A percentile compares a stretch with the other conserved stretches of the same genome.
Evolutionary conservation across 1,139 yeast genomes (phyloP).

Genomic region (Nadsonia commutata): DNA sequence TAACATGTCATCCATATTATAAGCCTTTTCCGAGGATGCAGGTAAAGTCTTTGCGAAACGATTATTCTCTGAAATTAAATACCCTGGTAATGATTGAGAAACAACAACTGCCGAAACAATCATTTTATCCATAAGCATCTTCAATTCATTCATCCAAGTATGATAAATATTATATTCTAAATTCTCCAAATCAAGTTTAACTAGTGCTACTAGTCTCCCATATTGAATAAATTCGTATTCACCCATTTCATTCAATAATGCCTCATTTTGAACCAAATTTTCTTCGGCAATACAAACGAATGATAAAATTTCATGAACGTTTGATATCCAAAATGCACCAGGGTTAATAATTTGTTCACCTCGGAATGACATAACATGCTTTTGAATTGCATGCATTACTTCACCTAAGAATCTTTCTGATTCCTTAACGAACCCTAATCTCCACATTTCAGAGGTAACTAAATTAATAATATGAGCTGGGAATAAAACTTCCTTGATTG

Average conservation of each 20-base stretch:
- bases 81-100: slow-evolving; percentile 93
- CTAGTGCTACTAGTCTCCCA: slow-evolving; percentile 76
- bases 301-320: slow-evolving; percentile 88
- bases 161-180: slow-evolving; percentile 88
- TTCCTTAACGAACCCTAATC: slow-evolving; percentile 84
- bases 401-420: slow-evolving; percentile 86
- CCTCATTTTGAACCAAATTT: slow-evolving; percentile 72
- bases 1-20: slow-evolving; percentile 89
- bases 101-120: slow-evolving; percentile 91
- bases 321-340: slow-evolving; percentile 97
- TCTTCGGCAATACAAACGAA: slow-evolving; percentile 90
- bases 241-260: slow-evolving; percentile 70
- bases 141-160: slow-evolving; percentile 95
- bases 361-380: slow-evolving; percentile 29
- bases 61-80: slow-evolving; percentile 66
- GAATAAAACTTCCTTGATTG: slow-evolving; percentile 84
- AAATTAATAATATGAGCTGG: slow-evolving; percentile 93
- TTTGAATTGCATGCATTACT: slow-evolving; percentile 78
- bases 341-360: slow-evolving; percentile 82
- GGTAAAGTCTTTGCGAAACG: slow-evolving; percentile 77
- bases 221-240: slow-evolving; percentile 85
- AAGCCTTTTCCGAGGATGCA: slow-evolving; percentile 41
- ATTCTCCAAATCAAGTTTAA: slow-evolving; percentile 87
- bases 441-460: slow-evolving; percentile 95
- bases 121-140: slow-evolving; percentile 80